A percentile compares a stretch with the other conserved stretches of the same genome.
Conservation (phyloP, 169 alveolate species). For the Perkinsus chesapeaki region DNA sequence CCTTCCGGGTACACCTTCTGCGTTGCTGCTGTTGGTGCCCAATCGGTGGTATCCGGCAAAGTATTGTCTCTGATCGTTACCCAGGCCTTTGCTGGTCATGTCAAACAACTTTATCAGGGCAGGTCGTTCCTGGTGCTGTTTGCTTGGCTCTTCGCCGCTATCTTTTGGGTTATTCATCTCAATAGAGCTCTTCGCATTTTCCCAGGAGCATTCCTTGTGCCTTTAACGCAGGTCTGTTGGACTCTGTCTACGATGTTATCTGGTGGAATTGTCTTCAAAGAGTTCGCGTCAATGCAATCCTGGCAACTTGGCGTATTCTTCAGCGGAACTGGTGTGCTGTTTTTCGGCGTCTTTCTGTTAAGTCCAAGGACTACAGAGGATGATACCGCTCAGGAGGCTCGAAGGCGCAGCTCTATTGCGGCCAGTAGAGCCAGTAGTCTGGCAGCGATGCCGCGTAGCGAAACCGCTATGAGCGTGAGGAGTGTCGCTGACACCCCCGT, state of each 20-base stretch:
- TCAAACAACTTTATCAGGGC: background rate
- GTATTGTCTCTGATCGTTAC: background rate
- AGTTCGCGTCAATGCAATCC: background rate
- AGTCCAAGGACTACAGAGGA: background rate
- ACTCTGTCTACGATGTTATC: background rate
- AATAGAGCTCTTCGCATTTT: background rate
- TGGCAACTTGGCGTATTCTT: background rate
- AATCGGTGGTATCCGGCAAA: background rate
- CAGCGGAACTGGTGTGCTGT: background rate
- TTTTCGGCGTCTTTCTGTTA: background rate
- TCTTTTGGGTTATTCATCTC: background rate
- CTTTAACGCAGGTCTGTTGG: background rate
- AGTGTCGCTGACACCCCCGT: background rate
- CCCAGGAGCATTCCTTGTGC: background rate
- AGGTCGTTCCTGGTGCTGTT: background rate
- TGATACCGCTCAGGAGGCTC: background rate
- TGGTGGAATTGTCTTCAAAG: background rate
- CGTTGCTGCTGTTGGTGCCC: background rate
- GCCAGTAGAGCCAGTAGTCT: background rate
- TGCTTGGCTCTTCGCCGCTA: background rate
- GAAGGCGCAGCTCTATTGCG: background rate
- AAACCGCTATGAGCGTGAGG: background rate
- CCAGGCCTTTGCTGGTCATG: background rate
- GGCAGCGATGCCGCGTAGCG: background rate
- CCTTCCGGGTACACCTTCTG: background rate